phyloP scores from a whole-genome alignment of 2,329 filamentous ascomycete species.

The Microdochium trichocladiopsis region DNA sequence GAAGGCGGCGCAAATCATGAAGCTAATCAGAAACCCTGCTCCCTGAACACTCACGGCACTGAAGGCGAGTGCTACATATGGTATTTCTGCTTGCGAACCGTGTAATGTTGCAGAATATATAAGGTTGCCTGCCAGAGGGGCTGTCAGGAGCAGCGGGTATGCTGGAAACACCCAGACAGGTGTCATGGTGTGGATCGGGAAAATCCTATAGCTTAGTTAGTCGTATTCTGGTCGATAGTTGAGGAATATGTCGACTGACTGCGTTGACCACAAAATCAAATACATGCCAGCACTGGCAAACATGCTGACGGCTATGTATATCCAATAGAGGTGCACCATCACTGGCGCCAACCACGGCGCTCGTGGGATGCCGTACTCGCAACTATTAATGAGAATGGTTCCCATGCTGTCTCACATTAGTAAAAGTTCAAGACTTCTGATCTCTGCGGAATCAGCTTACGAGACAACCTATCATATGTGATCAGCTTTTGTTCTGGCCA shows the following conservation, averaged over 20 bases:
- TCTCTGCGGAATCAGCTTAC: constrained; percentile 27
- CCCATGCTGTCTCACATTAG: constrained; percentile 48
- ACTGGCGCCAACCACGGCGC: constrained; percentile 53
- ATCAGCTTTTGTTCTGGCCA: neutral
- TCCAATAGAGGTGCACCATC: constrained; percentile 68
- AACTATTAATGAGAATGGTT: constrained; percentile 71
- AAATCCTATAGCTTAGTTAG: constrained; percentile 26
- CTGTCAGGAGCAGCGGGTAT: constrained; percentile 72
- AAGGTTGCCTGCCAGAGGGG: constrained; percentile 60
- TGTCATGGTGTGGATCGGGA: constrained; percentile 75
- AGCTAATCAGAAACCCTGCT: constrained; percentile 47
- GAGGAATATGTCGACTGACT: constrained; percentile 26
- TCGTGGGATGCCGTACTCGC: constrained; percentile 64
- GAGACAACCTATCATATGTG: constrained; percentile 12
- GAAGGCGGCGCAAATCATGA: constrained; percentile 81
- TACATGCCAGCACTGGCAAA: constrained; percentile 65
- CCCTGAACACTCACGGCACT: constrained; percentile 44
- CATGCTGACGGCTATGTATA: constrained; percentile 63
- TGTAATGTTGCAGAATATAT: constrained; percentile 30
- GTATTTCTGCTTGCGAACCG: constrained; percentile 19
- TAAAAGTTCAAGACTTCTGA: constrained; percentile 21
- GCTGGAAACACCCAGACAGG: constrained; percentile 84
- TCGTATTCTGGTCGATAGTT: neutral
- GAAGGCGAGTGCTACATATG: constrained; percentile 38
- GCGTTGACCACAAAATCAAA: constrained; percentile 60